Base-by-base conservation (phyloP, 306 rosid genomes). In the Alnus glutinosa region DNA sequence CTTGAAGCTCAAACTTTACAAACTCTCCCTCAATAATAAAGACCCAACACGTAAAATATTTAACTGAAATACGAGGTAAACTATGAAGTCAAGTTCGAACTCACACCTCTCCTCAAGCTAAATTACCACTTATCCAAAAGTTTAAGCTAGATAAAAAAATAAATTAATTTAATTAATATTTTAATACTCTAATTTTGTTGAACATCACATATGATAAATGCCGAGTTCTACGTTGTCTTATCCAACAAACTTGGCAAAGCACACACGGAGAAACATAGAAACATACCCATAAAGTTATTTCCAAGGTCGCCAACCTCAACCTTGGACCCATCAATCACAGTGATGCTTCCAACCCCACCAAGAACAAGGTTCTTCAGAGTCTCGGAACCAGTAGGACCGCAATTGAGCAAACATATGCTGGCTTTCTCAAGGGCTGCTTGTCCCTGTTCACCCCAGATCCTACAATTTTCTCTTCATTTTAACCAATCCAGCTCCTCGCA, bases 331-430 rank as follows among this genome's bases (percentile, higher is more conserved):
- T 95, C 99, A 52, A 95, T 90, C 18, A 95, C 89, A 51, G 99
- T 95, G 87, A 95, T 95, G 86, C 98, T 91, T 82, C 99, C 99
- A 77, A 93, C 70, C 82, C 99, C 98, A 49, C 99, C 99, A 55
- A 95, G 99, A 78, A 93, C 99, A 66, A 95, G 98, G 83, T 90
- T 89, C 82, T 89, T 95, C 37, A 95, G 86, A 44, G 98, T 87
- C 85, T 95, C 99, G 30, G 99, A 93, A 70, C 99, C 99, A 11
- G 99, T 95, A 70, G 99, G 99, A 61, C 99, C 98, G 61, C 98
- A 93, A 78, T 95, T 95, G 62, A 95, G 97, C 66, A 91, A 83
- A 85, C 98, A 93, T 72, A 93, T 85, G 74, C 90, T 93, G 67
- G 98, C 92, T 75, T 89, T 89, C 92, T 91, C 93, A 62, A 89